Conservation (phyloP, 2,329 filamentous ascomycete species). For the Penicillium sp. region DNA sequence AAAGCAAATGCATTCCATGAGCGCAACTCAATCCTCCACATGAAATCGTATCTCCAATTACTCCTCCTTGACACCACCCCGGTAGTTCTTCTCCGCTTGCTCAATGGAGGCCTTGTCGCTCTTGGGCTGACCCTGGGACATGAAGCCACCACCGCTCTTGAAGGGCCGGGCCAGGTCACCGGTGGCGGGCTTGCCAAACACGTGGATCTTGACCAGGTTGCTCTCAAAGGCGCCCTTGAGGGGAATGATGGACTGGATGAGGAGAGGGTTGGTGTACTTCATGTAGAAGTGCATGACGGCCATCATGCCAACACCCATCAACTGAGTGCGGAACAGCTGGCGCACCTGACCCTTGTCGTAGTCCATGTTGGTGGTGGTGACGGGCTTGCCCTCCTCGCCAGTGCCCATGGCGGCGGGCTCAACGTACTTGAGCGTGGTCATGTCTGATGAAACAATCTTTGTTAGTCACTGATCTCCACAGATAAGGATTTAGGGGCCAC, state of each 20-base stretch:
- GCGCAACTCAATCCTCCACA: background rate
- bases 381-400: constrained; percentile 89
- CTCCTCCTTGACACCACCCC: constrained; percentile 54
- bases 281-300: constrained; percentile 97
- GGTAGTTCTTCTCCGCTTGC: constrained; percentile 51
- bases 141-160: constrained; percentile 81
- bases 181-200: constrained; percentile 80
- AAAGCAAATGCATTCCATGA: background rate
- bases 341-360: constrained; percentile 90
- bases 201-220: constrained; percentile 94
- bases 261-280: constrained; percentile 98
- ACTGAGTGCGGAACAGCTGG: constrained; percentile 80
- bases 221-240: constrained; percentile 93
- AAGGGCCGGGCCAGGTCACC: constrained; percentile 95
- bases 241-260: constrained; percentile 98
- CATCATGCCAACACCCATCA: constrained; percentile 99
- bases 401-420: constrained; percentile 93
- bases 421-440: constrained; percentile 98
- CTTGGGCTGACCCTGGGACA: constrained; percentile 72
- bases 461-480: background rate
- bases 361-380: constrained; percentile 93
- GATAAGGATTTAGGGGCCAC: background rate
- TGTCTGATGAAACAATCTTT: constrained; percentile 59
- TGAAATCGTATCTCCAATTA: constrained; percentile 24
- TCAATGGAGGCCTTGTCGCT: constrained; percentile 81